Base-by-base conservation (phyloP, 2,329 filamentous ascomycete species). In the Dactylellina drechsleri region DNA sequence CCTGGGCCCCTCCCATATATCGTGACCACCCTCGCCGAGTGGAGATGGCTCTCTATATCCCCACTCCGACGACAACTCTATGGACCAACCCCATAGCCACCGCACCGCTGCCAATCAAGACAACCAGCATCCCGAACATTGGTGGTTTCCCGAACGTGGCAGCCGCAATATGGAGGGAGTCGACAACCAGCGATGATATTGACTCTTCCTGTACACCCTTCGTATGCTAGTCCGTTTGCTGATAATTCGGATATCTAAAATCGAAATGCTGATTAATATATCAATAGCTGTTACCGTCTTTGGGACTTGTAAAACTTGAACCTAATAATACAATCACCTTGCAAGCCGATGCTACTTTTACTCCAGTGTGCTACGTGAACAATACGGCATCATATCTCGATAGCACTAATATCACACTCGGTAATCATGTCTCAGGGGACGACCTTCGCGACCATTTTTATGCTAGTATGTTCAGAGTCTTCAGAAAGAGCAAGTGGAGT, bases 361-460 rank as follows among this genome's bases (percentile, higher is more conserved):
- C 85, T 40, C 87, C 87, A 8, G 81, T 83, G 64, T 90, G 88
- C 81, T 84, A 84, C 28, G 82, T 83, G 16, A 81, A 82, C 60
- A 77, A 81, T 26, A 79, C 81, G 45, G 83, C 82, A 53, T 80
- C 81, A 59, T 81, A 82, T 47, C 80, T 83, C 71, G 81, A 83
- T 68, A 23, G 23, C 23, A 81, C 81, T 53, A 82, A 84, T 77
- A 31, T 64, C 67, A 77, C 67, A 16, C 78, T 79, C 4, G 79
- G 77, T 23, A 77, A 78, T 49, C 80, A 83, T 68, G 82, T 83
- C 83, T 84, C 49, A 84, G 85, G 74, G 82, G 87, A 89, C 74
- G 88, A 93, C 81, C 87, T 92, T 65, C 86, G 88, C 77, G 92
- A 96, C 79, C 93, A 93, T 7, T 99, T 99, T 82, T 97, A 96